Percentiles rank a stretch among this genome's conserved stretches.
phyloP scores from a whole-genome alignment of 805 yeast genomes.

The Candida rishiriensis region DNA sequence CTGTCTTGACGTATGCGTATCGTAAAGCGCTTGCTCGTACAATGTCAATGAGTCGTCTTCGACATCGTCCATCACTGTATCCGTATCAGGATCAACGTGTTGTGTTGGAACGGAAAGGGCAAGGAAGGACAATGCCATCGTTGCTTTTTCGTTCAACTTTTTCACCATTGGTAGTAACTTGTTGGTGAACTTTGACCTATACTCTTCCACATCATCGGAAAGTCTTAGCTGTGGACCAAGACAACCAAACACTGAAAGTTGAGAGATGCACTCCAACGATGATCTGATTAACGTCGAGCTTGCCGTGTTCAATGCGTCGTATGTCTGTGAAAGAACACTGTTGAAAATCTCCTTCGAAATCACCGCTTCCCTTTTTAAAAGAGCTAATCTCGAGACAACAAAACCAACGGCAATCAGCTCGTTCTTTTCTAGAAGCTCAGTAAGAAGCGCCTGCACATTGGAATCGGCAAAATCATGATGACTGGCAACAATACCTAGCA shows the following conservation, averaged over 20 bases:
- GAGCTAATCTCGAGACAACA: constrained; percentile 41
- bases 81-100: too few species aligned
- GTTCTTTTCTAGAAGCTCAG: constrained; percentile 4
- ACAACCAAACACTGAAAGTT: constrained; percentile 42
- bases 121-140: constrained; percentile 51
- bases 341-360: constrained; percentile 12
- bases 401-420: constrained; percentile 36
- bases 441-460: constrained; percentile 4
- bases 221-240: constrained; percentile 33
- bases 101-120: constrained; percentile 32
- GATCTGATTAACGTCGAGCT: constrained; percentile 19
- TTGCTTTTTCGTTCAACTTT: constrained; percentile 55
- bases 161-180: constrained; percentile 38
- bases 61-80: constrained; percentile 11
- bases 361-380: constrained; percentile 27
- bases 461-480: constrained; percentile 29
- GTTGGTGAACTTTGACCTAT: constrained; percentile 25
- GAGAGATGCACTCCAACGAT: constrained; percentile 38
- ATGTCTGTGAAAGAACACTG: constrained; percentile 14
- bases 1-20: constrained; percentile 61
- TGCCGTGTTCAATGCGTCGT: constrained; percentile 18
- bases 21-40: constrained; percentile 45
- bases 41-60: constrained; percentile 10
- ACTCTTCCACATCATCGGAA: constrained; percentile 17
- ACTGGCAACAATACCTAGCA: constrained; percentile 30